phyloP scores from a whole-genome alignment of 345 rosid species.

The Aegle marmelos region DNA sequence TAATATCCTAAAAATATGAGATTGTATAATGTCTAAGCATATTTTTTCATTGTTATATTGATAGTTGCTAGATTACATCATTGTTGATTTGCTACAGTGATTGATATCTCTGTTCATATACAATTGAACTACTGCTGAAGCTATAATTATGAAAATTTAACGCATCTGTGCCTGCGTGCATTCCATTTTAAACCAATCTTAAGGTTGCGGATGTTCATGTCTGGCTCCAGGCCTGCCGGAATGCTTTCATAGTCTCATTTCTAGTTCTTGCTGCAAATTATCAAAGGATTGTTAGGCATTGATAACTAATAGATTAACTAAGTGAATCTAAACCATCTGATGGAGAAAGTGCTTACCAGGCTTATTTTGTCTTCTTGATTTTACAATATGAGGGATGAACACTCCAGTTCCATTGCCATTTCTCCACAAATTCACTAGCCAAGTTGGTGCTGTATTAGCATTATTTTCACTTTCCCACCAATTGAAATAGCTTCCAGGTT shows the following conservation, averaged over 20 bases:
- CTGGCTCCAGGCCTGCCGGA: constrained; percentile 4
- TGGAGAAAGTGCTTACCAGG: constrained; percentile 17
- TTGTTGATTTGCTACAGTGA: neutral
- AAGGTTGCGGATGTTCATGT: neutral
- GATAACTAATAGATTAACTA: neutral
- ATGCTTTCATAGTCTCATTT: constrained; percentile 14
- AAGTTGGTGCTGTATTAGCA: constrained; percentile 14
- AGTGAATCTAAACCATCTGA: too few relatives aligned
- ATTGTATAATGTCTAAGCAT: neutral
- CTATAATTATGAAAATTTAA: neutral
- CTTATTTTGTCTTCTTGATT: constrained; percentile 4
- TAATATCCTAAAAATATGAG: neutral
- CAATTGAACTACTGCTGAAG: neutral
- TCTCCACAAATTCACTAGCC: constrained; percentile 31
- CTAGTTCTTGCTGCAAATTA: constrained; percentile 27
- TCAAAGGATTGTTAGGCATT: neutral
- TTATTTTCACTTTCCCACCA: constrained; percentile 18
- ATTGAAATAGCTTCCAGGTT: constrained; percentile 27
- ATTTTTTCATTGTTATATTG: neutral
- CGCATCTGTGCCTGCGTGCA: neutral
- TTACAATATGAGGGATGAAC: constrained; percentile 41
- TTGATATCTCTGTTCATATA: too few relatives aligned
- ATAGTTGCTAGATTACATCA: neutral
- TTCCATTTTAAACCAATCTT: neutral
- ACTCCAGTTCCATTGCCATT: constrained; percentile 51